These are phyloP conservation scores for Pseudogymnoascus sp. DNA, from an alignment of 2,329 filamentous ascomycete species.

Conservation along the genomic window DNA sequence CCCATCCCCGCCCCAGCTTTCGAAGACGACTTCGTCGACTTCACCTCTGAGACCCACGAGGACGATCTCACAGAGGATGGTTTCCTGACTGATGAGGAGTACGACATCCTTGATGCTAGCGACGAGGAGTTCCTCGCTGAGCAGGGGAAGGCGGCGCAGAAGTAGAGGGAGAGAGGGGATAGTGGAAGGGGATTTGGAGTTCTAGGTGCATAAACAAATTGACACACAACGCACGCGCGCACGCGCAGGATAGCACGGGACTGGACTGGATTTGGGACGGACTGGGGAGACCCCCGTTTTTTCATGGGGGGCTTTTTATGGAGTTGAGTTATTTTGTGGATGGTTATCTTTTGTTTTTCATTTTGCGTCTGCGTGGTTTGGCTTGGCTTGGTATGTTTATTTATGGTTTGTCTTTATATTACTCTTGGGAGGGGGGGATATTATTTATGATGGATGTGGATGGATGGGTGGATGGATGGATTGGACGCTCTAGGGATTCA, in stretches of 20 bases:
- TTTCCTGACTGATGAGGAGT: constrained; percentile 95
- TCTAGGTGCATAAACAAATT: constrained; percentile 8
- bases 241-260: not conserved
- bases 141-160: constrained; percentile 27
- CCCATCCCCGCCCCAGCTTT: constrained; percentile 37
- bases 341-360: not conserved
- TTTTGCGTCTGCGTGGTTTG: not conserved
- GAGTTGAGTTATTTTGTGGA: not conserved
- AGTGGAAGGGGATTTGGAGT: not conserved
- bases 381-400: not conserved
- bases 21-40: constrained; percentile 42
- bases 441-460: not conserved
- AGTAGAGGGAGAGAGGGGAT: not conserved
- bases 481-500: not conserved
- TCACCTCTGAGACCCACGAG: constrained; percentile 45
- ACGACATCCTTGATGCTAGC: constrained; percentile 90
- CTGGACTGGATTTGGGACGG: not conserved
- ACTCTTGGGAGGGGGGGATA: not conserved
- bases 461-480: not conserved
- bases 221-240: not conserved
- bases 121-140: constrained; percentile 71
- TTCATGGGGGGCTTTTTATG: not conserved
- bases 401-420: not conserved
- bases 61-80: constrained; percentile 56
- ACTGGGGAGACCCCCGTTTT: not conserved